phyloP scores from a whole-genome alignment of 148 eudicot species.

The Rhododendron mucronatum region DNA sequence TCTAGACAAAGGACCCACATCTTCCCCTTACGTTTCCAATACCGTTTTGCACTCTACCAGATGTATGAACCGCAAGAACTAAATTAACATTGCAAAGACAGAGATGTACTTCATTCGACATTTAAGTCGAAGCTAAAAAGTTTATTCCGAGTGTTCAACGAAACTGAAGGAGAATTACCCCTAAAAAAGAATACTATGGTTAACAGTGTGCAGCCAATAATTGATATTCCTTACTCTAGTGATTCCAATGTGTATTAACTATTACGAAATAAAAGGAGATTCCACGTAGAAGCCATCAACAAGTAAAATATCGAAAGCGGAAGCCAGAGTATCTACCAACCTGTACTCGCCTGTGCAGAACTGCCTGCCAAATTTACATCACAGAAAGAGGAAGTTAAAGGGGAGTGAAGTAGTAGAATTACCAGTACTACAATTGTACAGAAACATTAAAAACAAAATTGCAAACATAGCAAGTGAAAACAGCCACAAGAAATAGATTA shows the following conservation, averaged over 20 bases:
- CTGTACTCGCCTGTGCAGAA: conserved; percentile 96
- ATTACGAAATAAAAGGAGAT: not conserved
- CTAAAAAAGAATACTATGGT: not conserved
- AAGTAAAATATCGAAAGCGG: not conserved
- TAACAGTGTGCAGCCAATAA: not conserved
- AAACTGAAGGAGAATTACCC: not conserved
- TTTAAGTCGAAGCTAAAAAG: not conserved
- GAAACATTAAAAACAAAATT: not conserved
- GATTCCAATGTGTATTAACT: not conserved
- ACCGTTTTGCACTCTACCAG: not conserved
- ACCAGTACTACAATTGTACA: not conserved
- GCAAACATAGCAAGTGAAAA: not conserved
- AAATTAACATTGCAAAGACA: not conserved
- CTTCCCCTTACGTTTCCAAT: not conserved
- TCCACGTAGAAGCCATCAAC: not conserved
- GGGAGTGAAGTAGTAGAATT: not conserved
- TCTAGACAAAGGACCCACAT: not conserved
- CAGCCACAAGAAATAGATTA: not conserved
- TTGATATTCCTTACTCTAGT: not conserved
- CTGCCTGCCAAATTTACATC: conserved; percentile 51
- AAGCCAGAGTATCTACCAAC: conserved; percentile 27
- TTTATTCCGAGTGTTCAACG: not conserved
- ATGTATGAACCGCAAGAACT: not conserved
- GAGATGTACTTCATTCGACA: not conserved
- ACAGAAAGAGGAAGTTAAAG: not conserved